Conservation (phyloP, 208 protist species). For the Crithidia thermophila region DNA sequence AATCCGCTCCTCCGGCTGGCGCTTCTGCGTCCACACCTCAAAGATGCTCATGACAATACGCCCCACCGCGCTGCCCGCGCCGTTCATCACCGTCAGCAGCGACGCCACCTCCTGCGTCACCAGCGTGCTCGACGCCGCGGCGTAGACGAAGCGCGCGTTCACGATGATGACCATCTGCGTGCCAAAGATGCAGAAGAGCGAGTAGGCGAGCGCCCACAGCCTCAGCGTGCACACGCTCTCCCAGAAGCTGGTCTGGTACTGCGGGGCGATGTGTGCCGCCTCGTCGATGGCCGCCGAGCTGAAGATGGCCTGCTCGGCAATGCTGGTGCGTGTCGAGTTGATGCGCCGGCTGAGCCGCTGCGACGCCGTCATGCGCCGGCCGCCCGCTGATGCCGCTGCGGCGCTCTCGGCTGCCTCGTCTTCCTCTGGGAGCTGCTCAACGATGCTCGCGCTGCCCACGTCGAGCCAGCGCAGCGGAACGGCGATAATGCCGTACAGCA, state of each 20-base stretch:
- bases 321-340: conserved; percentile 16
- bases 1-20: conserved; percentile 61
- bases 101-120: conserved; percentile 49
- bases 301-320: conserved; percentile 12
- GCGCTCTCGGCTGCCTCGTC: conserved; percentile 1
- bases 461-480: conserved; percentile 59
- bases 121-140: conserved; percentile 41
- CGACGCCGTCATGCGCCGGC: conserved; percentile 19
- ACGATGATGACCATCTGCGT: conserved; percentile 68
- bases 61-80: conserved; percentile 69
- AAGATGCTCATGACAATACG: conserved; percentile 69
- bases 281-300: conserved; percentile 23
- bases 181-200: conserved; percentile 61
- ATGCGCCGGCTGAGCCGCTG: conserved; percentile 39
- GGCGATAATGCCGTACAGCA: conserved; percentile 49
- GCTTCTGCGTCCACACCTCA: conserved; percentile 70
- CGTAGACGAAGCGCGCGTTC: conserved; percentile 82
- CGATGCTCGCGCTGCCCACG: conserved; percentile 29
- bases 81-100: conserved; percentile 67
- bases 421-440: conserved; percentile 21
- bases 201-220: conserved; percentile 63
- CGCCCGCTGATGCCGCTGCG: background rate
- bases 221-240: conserved; percentile 45
- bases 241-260: conserved; percentile 71
- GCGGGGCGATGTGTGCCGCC: conserved; percentile 52